Base-by-base conservation (phyloP, 1,284 basidiomycete species). In the Termitomyces sp. region DNA sequence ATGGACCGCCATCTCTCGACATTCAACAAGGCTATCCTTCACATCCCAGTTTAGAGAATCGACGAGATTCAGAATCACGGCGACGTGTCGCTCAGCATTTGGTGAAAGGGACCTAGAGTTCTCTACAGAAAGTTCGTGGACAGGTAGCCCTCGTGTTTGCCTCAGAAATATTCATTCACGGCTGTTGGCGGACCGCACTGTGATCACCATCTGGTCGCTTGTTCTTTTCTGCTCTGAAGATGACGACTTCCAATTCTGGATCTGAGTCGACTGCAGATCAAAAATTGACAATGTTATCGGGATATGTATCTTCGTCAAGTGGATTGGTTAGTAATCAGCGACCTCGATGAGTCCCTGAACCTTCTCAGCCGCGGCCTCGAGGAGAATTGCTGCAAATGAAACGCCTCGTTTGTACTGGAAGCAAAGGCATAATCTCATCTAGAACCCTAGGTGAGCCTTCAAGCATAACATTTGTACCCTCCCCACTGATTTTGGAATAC, bases 401-500 rank as follows among this genome's bases (percentile, higher is more conserved):
- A 45, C 44, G 30, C 26, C 28, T 31, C 44, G 44, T 45, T 45
- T 6, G 9, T 13, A 8, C 12, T 69, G 17, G 19, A 38, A 48
- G 1, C 5, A 8, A 9, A n/a, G 26, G n/a, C 24, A 28, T n/a
- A 3, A n/a, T 38, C 7, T 34, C 12, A 34, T 34, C 1, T 34
- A 34, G 33, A 34, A 34, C 33, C 33, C 33, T 34, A 13, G 33
- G 13, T 34, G 33, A 15, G 33, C 15, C 15, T 15, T 34, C 13
- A 0, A 9, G 2, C 36, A 17, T 39, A 17, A 12, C 36, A 19
- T 33, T 17, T 65, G 65, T 13, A 49, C 41, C 9, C 65, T 75
- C 6, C 72, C 72, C 5, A 38, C 63, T 0, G 73, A 64, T 74
- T 53, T 62, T 74, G 19, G 70, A 72, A 62, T 51, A 65, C 21